Base-by-base conservation (phyloP, 2,329 filamentous ascomycete species). In the Lithohypha guttulata region DNA sequence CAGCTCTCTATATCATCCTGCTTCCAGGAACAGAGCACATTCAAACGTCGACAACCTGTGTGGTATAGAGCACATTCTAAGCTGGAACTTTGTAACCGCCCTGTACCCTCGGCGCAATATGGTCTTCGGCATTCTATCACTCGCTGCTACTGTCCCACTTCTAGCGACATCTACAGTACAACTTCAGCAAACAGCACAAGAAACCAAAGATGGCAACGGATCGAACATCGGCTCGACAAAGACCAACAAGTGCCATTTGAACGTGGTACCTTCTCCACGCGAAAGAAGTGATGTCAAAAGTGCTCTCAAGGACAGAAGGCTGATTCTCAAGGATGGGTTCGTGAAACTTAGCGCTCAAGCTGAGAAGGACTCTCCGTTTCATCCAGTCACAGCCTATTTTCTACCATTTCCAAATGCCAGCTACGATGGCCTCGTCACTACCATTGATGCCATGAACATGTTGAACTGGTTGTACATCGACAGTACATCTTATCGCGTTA, bases 381-480 rank as follows among this genome's bases (percentile, higher is more conserved):
- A 47, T 33, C 30, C 25, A 6, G 35, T 49, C 30, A 44, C 42
- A 6, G 46, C 68, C 84, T 49, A 48, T 18, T 43, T 48, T 28
- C 43, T 49, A 3, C 47, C 47, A 10, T 49, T 41, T 25, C 45
- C 45, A 11, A 39, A 44, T 11, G 27, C 26, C 13, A 15, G 21
- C 14, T 36, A 44, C 21, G 45, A 47, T 31, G 47, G 42, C 22
- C 25, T 48, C 17, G 46, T 48, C 27, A 41, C 36, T n/a, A 40
- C 46, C 19, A 47, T 51, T 23, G 37, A 45, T 26, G 34, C 28
- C 6, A 33, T 42, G 19, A 42, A 42, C 22, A 70, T 79, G 60
- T 55, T 83, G 41, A 81, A 81, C 48, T 83, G 79, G 78, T 67
- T 81, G 6, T 82, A 78, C 52, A 68, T 74, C 17, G 74, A 81